Base-by-base conservation (phyloP, 2,329 filamentous ascomycete species). In the Intubia oerlemansii region DNA sequence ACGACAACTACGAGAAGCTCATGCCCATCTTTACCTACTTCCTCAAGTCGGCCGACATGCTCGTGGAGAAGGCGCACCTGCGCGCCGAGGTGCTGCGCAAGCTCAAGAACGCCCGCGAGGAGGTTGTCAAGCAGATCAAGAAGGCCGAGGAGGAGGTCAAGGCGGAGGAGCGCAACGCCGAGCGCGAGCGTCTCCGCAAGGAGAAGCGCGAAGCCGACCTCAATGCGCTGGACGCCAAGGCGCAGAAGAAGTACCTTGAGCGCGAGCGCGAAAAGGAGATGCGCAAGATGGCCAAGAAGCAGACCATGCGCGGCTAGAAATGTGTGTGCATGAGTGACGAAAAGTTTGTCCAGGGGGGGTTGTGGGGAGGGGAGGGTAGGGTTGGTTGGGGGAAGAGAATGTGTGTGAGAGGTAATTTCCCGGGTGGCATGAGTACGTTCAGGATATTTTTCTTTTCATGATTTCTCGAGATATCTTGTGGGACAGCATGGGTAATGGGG, bases 81-180 rank as follows among this genome's bases (percentile, higher is more conserved):
- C 79, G 88, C 10, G 69, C 79, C 21, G 80, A 95, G 57, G 82
- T 92, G 19, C 56, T 75, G 48, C 79, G 79, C 50, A 91, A 90
- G 59, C 63, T 98, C 39, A 71, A 70, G 43, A 57, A 58, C 36
- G 73, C 72, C 19, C 81, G 88, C 38, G 85, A 95, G 24, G 73
- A 79, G 32, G 73, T 79, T 43, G 66, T 78, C 42, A 65, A 66
- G 45, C 77, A 77, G 55, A 70, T 98, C 44, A 71, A 76, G 49
- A 82, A 78, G 53, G 56, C 66, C 0, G 68, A 74, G 30, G 81
- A 93, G 38, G 80, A 79, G 35, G 64, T 71, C 44, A 81, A 81
- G 58, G 75, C 69, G 45, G 78, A 84, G 54, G 75, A 84, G 57
- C 62, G 79, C 15, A 64, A 70, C 26, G 41, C 60, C 13, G 73